These are phyloP conservation scores for Colletotrichum orbiculare DNA, from an alignment of 2,329 filamentous ascomycete species.

Conservation along the genomic window DNA sequence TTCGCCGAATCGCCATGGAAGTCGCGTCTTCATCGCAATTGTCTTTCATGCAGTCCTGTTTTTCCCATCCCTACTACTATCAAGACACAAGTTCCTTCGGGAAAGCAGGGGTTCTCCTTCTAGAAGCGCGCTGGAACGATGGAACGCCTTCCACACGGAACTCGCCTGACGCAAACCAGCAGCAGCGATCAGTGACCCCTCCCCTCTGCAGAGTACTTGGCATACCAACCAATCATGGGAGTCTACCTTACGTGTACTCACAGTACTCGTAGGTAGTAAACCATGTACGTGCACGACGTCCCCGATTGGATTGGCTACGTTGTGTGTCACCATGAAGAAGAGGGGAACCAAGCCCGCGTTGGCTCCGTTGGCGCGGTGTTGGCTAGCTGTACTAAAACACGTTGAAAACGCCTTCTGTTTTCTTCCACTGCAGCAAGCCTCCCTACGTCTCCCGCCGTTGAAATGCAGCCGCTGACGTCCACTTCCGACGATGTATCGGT, in stretches of 20 bases:
- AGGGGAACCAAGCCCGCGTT: no score
- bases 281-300: no score
- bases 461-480: no score
- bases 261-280: no score
- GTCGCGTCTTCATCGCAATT: background rate
- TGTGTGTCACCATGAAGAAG: background rate
- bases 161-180: slow-evolving; percentile 24
- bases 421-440: background rate
- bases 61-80: background rate
- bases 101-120: slow-evolving; percentile 30
- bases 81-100: background rate
- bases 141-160: slow-evolving; percentile 29
- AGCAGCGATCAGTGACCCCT: slow-evolving; percentile 4
- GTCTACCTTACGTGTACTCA: no score
- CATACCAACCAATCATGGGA: no score
- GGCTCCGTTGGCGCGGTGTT: background rate
- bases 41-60: slow-evolving; percentile 17
- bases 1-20: no score
- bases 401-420: slow-evolving; percentile 21
- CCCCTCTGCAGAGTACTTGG: no score
- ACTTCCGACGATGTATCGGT: no score
- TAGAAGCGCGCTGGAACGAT: slow-evolving; percentile 24
- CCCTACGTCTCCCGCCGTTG: no score
- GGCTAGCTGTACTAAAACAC: slow-evolving; percentile 22
- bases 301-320: background rate